Evolutionary conservation across 352 stramenopile species (phyloP), one percentile per base, ranked within the genome.

Genomic region (Lagenidium giganteum): DNA sequence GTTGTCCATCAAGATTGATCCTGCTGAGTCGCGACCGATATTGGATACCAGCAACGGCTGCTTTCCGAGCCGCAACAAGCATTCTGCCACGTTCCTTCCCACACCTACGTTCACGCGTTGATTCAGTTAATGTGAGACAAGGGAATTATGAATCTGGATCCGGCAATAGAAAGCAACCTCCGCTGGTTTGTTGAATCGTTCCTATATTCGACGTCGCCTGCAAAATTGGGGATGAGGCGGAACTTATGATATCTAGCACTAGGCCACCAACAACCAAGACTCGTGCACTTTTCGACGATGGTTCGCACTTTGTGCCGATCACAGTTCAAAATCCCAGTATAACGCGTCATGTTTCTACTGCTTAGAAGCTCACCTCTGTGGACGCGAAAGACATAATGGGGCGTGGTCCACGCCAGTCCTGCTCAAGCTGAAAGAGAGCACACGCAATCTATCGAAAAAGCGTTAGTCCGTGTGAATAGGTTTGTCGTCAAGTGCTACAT

Each of bases 81-180:
- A 92, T 54, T 97, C 86, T 27, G 87, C 85, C 37, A 97, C 93
- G 62, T 97, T 97, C 4, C 86, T 69, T n/a, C 81, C 89, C n/a
- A 97, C 89, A 42, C 89, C 89, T 92, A 41, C n/a, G 35, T 22
- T n/a, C 2, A 18, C 5, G 11, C 30, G 9, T 11, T 5, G 5
- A 41, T 14, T 8, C 13, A n/a, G n/a, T 11, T 12, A 24, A 14
- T 56, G 36, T 54, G 13, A 33, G n/a, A 26, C 5, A 37, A 26
- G 11, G n/a, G n/a, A n/a, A 32, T 31, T n/a, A 22, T 23, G 22
- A 13, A 14, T 25, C 4, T 14, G 36, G 17, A 34, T 16, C 34
- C 11, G 12, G 30, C 6, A 12, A 30, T n/a, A n/a, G 8, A 27
- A 14, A n/a, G 8, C 28, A 30, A 80, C 77, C 77, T 67, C 89